Percentiles rank a stretch among this genome's conserved stretches.
Conservation (phyloP, 177 flowering plant genomes). For the Vitis hybrid region DNA sequence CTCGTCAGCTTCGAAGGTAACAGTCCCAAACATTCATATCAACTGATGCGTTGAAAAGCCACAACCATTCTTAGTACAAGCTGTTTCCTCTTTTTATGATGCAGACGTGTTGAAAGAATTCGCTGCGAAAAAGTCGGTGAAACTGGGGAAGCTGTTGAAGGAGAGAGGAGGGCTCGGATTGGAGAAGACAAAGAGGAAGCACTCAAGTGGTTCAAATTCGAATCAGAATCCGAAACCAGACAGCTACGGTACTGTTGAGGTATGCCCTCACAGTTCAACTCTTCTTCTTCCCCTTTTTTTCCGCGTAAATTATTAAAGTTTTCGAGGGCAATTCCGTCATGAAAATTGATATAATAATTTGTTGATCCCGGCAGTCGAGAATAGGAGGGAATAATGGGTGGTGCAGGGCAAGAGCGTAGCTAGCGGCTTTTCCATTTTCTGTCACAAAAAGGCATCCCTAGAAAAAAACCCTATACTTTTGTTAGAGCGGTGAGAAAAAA, state of each 20-base stretch:
- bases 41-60: neutral
- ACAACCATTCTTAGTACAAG: neutral
- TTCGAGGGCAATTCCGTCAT: too few relatives aligned
- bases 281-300: neutral
- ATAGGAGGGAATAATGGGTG: too few relatives aligned
- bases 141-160: conserved; percentile 47
- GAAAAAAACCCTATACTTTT: too few relatives aligned
- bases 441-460: too few relatives aligned
- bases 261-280: conserved; percentile 5
- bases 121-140: conserved; percentile 56
- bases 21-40: neutral
- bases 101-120: conserved; percentile 73
- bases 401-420: too few relatives aligned
- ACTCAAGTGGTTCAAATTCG: conserved; percentile 14
- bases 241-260: conserved; percentile 24
- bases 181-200: conserved; percentile 21
- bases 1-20: conserved; percentile 69
- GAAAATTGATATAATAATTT: too few relatives aligned
- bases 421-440: too few relatives aligned
- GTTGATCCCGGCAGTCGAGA: too few relatives aligned
- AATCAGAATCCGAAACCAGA: conserved; percentile 10
- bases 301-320: too few relatives aligned
- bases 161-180: conserved; percentile 28
- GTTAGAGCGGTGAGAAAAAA: too few relatives aligned
- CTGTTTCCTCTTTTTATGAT: neutral